These are phyloP conservation scores for Aspergillus saccharolyticus DNA, from an alignment of 495 filamentous ascomycete species.

Conservation along the genomic window DNA sequence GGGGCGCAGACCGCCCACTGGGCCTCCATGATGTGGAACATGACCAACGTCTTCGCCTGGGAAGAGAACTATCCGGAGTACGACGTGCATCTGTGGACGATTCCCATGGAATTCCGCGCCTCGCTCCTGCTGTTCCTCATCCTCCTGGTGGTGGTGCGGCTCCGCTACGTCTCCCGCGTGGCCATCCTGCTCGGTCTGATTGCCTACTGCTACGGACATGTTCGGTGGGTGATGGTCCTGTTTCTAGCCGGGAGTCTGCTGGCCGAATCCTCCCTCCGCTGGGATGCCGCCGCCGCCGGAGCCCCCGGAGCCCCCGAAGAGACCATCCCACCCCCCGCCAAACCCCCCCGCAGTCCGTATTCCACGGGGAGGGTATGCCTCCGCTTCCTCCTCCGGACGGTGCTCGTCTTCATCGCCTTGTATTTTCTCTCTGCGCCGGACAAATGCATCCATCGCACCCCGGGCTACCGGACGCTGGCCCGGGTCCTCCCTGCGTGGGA, in stretches of 20 bases:
- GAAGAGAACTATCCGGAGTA: neutral
- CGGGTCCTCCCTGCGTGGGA: neutral
- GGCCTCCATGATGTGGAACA: neutral
- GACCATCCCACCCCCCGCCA: neutral
- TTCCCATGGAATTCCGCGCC: neutral
- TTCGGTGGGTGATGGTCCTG: neutral
- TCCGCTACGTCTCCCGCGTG: neutral
- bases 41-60: neutral
- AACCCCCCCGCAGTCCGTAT: too few species aligned
- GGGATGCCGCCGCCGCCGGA: too few species aligned
- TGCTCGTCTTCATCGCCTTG: neutral
- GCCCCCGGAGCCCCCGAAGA: neutral
- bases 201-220: neutral
- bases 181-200: neutral
- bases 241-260: neutral
- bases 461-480: neutral
- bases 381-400: neutral
- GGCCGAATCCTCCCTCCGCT: neutral
- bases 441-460: neutral
- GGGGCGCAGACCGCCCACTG: neutral
- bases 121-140: neutral
- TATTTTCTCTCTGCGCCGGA: neutral
- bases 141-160: neutral
- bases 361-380: too few species aligned
- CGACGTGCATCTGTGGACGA: neutral